These are phyloP conservation scores for Myxozyma geophila DNA, from an alignment of 805 yeast genomes.

Conservation along the genomic window DNA sequence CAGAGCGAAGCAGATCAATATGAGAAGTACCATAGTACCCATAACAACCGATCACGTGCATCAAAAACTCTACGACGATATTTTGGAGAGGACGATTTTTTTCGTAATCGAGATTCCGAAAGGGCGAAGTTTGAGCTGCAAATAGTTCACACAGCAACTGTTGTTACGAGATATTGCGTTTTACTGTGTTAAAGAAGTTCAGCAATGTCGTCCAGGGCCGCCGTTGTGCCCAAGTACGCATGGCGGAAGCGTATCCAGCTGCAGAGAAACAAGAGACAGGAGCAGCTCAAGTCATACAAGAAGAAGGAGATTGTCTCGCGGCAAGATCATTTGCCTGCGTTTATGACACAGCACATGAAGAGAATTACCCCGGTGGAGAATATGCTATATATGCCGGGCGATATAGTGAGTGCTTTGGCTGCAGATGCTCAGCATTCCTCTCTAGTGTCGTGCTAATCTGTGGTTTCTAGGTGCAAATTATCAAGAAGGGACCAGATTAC, in stretches of 20 bases:
- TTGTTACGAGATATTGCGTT: background rate
- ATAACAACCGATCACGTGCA: no score
- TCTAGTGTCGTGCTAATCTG: background rate
- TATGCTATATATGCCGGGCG: constrained; percentile 20
- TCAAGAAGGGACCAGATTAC: constrained; percentile 63
- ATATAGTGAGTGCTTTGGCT: constrained; percentile 12
- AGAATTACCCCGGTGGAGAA: constrained; percentile 2
- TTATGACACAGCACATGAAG: constrained; percentile 1
- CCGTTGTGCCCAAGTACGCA: background rate
- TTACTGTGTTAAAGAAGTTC: background rate
- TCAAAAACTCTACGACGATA: no score
- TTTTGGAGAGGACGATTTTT: no score
- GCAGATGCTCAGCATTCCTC: no score
- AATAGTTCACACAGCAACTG: no score
- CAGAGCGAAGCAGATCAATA: no score
- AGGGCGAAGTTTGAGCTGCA: no score
- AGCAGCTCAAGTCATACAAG: background rate
- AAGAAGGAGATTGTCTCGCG: background rate
- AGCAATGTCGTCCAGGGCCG: background rate
- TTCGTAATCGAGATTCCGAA: no score
- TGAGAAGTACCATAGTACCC: no score
- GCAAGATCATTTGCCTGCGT: constrained; percentile 14
- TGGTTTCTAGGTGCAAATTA: constrained; percentile 53
- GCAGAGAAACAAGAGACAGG: background rate
- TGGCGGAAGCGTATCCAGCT: background rate